These are phyloP conservation scores for Yarrowia sp. DNA, from an alignment of 805 yeast genomes.

Conservation along the genomic window DNA sequence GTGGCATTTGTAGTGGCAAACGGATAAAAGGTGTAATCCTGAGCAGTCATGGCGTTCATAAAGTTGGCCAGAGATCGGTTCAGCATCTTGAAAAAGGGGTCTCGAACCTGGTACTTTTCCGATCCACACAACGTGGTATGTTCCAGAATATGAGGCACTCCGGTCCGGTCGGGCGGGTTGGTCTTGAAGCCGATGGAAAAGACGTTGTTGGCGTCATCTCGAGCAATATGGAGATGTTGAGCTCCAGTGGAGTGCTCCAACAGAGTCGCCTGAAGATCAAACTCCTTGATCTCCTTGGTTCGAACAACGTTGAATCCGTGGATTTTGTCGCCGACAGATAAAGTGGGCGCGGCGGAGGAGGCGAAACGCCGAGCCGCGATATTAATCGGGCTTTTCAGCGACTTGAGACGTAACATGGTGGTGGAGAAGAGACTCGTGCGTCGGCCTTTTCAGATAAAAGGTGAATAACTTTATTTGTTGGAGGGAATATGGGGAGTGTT, in stretches of 20 bases:
- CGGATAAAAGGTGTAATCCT: conserved; percentile 92
- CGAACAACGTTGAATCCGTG: conserved; percentile 62
- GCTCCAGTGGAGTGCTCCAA: conserved; percentile 72
- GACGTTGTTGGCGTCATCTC: conserved; percentile 80
- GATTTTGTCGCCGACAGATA: conserved; percentile 7
- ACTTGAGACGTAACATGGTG: conserved; percentile 10
- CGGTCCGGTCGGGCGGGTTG: conserved; percentile 90
- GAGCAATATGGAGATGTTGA: conserved; percentile 78
- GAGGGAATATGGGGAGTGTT: too few species aligned
- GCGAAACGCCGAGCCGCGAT: not conserved
- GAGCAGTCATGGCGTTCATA: conserved; percentile 99
- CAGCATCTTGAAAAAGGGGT: conserved; percentile 96
- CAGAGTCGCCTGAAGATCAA: conserved; percentile 74
- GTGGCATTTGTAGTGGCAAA: conserved; percentile 87
- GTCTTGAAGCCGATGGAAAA: conserved; percentile 89
- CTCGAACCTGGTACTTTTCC: conserved; percentile 84
- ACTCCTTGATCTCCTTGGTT: conserved; percentile 71
- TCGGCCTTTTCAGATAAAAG: not conserved
- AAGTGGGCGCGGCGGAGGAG: not conserved
- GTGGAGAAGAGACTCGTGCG: not conserved
- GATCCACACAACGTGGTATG: conserved; percentile 97
- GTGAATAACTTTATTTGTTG: conserved; percentile 9
- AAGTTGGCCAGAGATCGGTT: conserved; percentile 91
- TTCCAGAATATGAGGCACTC: conserved; percentile 93
- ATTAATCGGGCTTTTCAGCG: not conserved